Base-by-base conservation (phyloP, 2,329 filamentous ascomycete species). In the Botryotinia narcissicola region DNA sequence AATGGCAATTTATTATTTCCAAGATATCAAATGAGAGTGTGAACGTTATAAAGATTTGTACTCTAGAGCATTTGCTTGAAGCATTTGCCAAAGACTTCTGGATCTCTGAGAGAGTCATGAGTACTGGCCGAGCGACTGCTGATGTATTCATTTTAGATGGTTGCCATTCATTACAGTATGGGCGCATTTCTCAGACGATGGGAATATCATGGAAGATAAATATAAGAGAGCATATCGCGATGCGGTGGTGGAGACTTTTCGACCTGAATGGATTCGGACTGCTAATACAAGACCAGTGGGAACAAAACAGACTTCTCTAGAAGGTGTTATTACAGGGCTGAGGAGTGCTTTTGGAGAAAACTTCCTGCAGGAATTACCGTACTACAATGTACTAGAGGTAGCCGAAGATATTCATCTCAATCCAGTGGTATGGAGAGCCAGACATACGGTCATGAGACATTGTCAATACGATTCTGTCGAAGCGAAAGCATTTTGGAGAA, bases 401-500 rank as follows among this genome's bases (percentile, higher is more conserved):
- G 37, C 29, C 2, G 62, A 62, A 48, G 63, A 72, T 4, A 69
- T 72, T 9, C 29, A 69, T 29, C 44, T 54, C 32, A 60, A 69
- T 20, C 63, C 63, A 22, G 8, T 35, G 5, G 44, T 69, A 20
- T 72, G 63, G 71, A 40, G 62, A 54, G 71, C 63, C 18, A 68
- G 71, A 20, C 35, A 72, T 3, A 42, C 62, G 7, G n/a, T 59
- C 25, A 72, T 72, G 71, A 69, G 48, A 40, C 22, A 69, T 69
- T 54, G 8, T 54, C 71, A 68, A 68, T 69, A 72, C 37, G 42
- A 46, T 37, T 70, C 68, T n/a, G 18, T 25, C 35, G 68, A 62
- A 61, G 68, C n/a, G 25, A 72, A 72, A 66, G 32, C 54, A 40
- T 73, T 61, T n/a, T 63, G 64, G 71, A 73, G 59, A 69, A 73